phyloP scores from a whole-genome alignment of 768 basidiomycete species.

The Sarcomyxa edulis region DNA sequence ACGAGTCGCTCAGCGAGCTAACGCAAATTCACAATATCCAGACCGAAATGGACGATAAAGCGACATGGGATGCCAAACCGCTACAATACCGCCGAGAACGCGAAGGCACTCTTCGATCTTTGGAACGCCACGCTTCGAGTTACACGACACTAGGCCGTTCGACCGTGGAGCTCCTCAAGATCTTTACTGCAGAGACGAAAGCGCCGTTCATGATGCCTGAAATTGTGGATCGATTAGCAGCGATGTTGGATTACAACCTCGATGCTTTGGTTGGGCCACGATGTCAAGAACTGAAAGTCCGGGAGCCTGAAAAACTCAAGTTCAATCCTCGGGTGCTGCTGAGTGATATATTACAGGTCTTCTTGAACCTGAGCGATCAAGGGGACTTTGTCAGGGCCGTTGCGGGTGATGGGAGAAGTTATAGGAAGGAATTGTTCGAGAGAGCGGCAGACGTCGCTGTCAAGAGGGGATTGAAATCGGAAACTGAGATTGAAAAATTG shows the following conservation, averaged over 20 bases:
- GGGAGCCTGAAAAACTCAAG: conserved; percentile 81
- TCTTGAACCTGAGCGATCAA: conserved; percentile 80
- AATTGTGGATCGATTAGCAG: conserved; percentile 91
- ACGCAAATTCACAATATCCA: conserved; percentile 86
- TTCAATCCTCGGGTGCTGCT: conserved; percentile 84
- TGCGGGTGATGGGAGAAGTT: conserved; percentile 92
- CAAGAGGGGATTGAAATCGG: conserved; percentile 63
- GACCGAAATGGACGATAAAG: conserved; percentile 73
- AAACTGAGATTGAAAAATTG: conserved; percentile 69
- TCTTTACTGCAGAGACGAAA: conserved; percentile 90
- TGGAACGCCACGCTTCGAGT: conserved; percentile 80
- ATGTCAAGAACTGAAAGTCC: conserved; percentile 80
- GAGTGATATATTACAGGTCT: conserved; percentile 85
- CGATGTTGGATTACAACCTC: conserved; percentile 95
- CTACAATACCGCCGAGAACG: conserved; percentile 78
- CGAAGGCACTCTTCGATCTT: conserved; percentile 66
- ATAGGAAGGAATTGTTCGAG: conserved; percentile 79
- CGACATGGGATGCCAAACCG: conserved; percentile 63
- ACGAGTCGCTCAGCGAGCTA: conserved; percentile 89
- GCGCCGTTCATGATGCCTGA: conserved; percentile 94
- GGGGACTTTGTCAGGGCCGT: conserved; percentile 79
- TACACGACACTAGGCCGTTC: conserved; percentile 85
- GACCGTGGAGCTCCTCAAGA: conserved; percentile 85
- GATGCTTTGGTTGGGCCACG: conserved; percentile 84
- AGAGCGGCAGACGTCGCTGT: conserved; percentile 64